Evolutionary conservation across 345 rosid genomes (phyloP).

Genomic region (Pistacia vera): DNA sequence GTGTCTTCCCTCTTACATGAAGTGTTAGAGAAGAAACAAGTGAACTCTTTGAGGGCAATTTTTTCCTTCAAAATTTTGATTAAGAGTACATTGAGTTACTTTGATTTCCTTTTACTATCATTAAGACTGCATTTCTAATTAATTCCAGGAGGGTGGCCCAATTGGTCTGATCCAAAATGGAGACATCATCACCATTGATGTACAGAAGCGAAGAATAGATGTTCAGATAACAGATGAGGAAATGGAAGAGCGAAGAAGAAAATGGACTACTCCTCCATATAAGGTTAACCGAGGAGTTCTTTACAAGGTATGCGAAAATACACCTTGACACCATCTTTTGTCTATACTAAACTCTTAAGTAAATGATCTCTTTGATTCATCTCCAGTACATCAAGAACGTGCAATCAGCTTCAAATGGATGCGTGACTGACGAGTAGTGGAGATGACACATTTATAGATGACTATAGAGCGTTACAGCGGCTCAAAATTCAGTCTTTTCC

Average conservation of each 20-base stretch:
- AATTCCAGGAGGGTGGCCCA: constrained; percentile 91
- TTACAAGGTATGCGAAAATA: constrained; percentile 56
- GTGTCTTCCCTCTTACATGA: too few relatives aligned
- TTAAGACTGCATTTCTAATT: background rate
- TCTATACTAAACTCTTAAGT: background rate
- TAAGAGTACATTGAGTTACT: too few relatives aligned
- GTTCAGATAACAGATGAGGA: constrained; percentile 60
- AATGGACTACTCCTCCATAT: constrained; percentile 77
- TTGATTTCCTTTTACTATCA: background rate
- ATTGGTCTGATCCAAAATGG: constrained; percentile 83
- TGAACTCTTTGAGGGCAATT: background rate
- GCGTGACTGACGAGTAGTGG: constrained; percentile 86
- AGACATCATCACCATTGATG: constrained; percentile 74
- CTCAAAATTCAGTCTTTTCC: background rate
- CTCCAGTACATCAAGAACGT: constrained; percentile 93
- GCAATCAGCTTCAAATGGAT: constrained; percentile 80
- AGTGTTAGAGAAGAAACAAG: background rate
- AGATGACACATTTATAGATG: background rate
- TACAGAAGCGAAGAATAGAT: constrained; percentile 72
- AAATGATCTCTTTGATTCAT: constrained; percentile 15
- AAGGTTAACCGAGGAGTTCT: constrained; percentile 74
- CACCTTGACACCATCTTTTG: background rate
- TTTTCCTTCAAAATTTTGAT: background rate
- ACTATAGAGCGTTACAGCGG: constrained; percentile 9
- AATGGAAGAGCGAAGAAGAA: constrained; percentile 68